phyloP scores from a whole-genome alignment of 2,329 filamentous ascomycete species.

The Hypoxylon sp. region DNA sequence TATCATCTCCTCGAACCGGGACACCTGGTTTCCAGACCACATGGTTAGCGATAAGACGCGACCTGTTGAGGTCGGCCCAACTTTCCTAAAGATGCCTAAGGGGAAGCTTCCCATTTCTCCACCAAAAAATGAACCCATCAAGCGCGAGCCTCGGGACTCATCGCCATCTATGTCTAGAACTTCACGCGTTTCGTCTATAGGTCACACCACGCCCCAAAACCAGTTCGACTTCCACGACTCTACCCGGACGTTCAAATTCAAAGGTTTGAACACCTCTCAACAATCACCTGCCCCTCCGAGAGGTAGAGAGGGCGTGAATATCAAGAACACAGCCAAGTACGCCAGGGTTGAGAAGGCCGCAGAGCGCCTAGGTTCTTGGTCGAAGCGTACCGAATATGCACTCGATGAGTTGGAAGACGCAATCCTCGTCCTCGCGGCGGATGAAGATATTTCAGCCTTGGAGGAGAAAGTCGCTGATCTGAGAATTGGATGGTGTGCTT shows the following conservation, averaged over 20 bases:
- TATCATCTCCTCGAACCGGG: not conserved
- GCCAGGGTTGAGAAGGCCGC: not conserved
- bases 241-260: conserved; percentile 1
- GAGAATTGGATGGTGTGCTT: conserved; percentile 4
- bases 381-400: not conserved
- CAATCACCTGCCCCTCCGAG: not conserved
- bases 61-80: not conserved
- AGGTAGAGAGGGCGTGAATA: not conserved
- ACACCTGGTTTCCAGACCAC: not conserved
- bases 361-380: not conserved
- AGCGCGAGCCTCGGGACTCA: not conserved
- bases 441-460: not conserved
- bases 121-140: not conserved
- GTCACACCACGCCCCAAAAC: not conserved
- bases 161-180: not conserved
- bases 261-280: not conserved
- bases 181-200: not conserved
- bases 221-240: not conserved
- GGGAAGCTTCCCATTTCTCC: not conserved
- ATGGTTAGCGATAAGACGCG: not conserved
- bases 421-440: not conserved
- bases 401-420: conserved; percentile 9
- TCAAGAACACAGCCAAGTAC: not conserved
- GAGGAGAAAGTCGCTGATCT: not conserved
- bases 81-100: conserved; percentile 28